phyloP scores from a whole-genome alignment of 169 alveolate species.

The Eimeria sp. region DNA sequence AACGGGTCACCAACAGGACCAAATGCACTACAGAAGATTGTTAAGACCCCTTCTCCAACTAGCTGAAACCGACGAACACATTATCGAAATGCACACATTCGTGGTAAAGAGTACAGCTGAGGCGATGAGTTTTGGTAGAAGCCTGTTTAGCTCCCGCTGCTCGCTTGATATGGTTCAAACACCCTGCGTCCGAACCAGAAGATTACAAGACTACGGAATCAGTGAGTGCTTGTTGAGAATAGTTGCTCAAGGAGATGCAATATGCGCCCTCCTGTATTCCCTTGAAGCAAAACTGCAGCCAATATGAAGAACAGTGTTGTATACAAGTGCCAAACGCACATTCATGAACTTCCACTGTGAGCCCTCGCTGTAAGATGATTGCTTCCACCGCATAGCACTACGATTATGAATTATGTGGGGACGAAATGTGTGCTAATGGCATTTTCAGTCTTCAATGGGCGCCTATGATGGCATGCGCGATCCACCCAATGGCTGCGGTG shows the following conservation, averaged over 20 bases:
- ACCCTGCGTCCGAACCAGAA: background rate
- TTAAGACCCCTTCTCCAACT: background rate
- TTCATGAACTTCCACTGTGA: background rate
- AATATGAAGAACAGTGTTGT: background rate
- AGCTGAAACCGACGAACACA: background rate
- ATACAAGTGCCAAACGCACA: background rate
- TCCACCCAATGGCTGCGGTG: background rate
- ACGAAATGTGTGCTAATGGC: background rate
- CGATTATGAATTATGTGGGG: background rate
- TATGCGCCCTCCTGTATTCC: background rate
- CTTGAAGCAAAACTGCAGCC: background rate
- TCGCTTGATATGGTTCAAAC: no score
- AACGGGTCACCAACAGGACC: background rate
- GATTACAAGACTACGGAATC: background rate
- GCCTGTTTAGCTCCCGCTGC: no score
- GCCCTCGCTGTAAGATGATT: background rate
- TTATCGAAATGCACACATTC: background rate
- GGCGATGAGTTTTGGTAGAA: background rate
- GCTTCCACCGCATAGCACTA: background rate
- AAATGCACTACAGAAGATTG: background rate
- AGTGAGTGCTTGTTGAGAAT: background rate
- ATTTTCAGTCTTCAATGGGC: background rate
- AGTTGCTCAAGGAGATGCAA: background rate
- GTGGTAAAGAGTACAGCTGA: background rate
- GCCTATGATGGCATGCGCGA: conserved; percentile 1